Evolutionary conservation across 352 stramenopile species (phyloP), one percentile per base, ranked within the genome.

Genomic region (Phytophthora melonis): DNA sequence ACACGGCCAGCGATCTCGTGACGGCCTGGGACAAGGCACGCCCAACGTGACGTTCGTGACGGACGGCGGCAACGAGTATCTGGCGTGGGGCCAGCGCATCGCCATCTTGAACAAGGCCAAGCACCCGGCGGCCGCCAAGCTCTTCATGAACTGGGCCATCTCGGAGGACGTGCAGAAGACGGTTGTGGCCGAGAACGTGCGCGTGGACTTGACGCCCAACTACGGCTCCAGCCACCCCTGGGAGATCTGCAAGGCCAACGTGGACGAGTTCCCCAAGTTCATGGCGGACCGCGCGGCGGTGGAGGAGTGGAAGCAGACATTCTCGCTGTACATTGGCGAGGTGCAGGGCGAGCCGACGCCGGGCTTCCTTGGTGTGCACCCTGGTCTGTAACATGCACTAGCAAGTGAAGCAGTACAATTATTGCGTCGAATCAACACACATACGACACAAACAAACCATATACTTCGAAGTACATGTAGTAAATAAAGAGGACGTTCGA

Each of bases 261-360:
- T 79, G 53, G 27, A 57, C 27, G 63, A 68, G 13, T 89, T 91
- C 71, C 64, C 58, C 0, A 69, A 49, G 55, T 91, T 85, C 67
- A 89, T 89, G 81, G 75, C 74, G 45, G 78, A 89, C 68, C 81
- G 80, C 39, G 80, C 74, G 52, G n/a, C 50, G 11, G 47, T 85
- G 16, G 83, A 91, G 68, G 52, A 74, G 19, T 77, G 78, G 59
- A 75, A 75, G 43, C 27, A 66, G 53, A 91, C 78, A 16, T 85
- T 91, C 53, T 34, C 74, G 39, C 50, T 91, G 36, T 90, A 88
- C 84, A 81, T 91, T 57, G 80, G 80, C 30, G 82, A 91, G 49
- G 82, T 88, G 45, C 69, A 77, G 49, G 80, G 78, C 69, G 61
- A 80, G 66, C 74, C 80, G 41, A 84, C 70, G 9, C 75, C 74